Conservation (phyloP, 1,139 yeast genomes). For the Yamadazyma sp. region DNA sequence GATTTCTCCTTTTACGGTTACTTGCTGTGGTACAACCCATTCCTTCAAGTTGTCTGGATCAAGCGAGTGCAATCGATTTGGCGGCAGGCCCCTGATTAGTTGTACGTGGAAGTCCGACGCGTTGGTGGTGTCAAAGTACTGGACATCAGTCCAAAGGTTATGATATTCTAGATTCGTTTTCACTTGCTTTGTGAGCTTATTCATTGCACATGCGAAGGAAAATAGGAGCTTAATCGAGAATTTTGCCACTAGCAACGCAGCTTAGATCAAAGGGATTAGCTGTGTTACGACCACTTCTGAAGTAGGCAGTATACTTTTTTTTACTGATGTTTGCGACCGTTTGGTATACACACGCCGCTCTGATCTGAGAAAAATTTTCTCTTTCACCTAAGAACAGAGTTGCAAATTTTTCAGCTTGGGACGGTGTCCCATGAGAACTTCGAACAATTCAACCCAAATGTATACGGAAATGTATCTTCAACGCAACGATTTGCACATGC, state of each 20-base stretch:
- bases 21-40: constrained; percentile 36
- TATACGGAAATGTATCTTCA: no score
- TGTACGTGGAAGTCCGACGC: not conserved
- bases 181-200: constrained; percentile 22
- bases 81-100: constrained; percentile 33
- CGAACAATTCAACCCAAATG: no score
- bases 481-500: not conserved
- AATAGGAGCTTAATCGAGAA: no score
- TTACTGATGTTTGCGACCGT: not conserved
- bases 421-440: no score
- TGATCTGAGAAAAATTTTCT: not conserved
- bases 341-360: not conserved
- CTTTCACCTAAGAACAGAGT: not conserved
- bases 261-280: no score
- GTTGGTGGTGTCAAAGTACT: constrained; percentile 16
- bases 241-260: no score
- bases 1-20: constrained; percentile 17
- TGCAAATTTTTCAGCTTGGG: constrained; percentile 1
- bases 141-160: constrained; percentile 52
- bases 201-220: constrained; percentile 7
- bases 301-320: not conserved
- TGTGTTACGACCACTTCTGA: no score
- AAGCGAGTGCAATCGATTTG: constrained; percentile 23
- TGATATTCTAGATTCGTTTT: constrained; percentile 51
- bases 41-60: constrained; percentile 26